Evolutionary conservation across 345 rosid species (phyloP).

Genomic region (Arabidopsis suecica): DNA sequence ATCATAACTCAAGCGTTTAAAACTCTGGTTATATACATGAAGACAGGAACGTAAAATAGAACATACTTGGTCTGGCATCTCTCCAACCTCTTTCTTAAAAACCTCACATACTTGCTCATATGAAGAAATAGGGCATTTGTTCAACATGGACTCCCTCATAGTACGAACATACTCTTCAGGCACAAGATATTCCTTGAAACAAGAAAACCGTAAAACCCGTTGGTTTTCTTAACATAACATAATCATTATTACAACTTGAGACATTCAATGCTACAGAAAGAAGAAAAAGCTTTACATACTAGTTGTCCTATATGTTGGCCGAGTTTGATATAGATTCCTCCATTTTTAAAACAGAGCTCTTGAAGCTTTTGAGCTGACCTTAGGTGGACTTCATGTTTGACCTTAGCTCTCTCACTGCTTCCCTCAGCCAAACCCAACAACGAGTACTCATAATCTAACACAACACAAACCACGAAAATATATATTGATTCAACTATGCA

Average conservation of each 20-base stretch:
- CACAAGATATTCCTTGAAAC: conserved; percentile 77
- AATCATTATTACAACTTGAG: not conserved
- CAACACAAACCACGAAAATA: not conserved
- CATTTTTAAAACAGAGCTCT: conserved; percentile 87
- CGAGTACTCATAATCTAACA: conserved; percentile 83
- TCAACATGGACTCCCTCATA: conserved; percentile 93
- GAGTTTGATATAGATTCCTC: conserved; percentile 95
- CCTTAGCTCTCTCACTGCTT: conserved; percentile 66
- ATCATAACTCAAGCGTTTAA: conserved; percentile 1
- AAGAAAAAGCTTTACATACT: conserved; percentile 49
- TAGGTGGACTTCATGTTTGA: conserved; percentile 89
- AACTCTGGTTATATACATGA: not conserved
- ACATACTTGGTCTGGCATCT: conserved; percentile 76
- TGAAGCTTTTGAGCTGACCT: conserved; percentile 92
- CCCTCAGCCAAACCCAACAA: conserved; percentile 84
- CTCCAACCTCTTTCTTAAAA: conserved; percentile 88
- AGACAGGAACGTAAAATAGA: not conserved
- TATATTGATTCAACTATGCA: not conserved
- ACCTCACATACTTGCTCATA: conserved; percentile 94
- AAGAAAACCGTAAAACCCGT: not conserved
- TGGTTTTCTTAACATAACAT: conserved; percentile 3
- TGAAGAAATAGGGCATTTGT: conserved; percentile 90
- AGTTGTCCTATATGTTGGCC: conserved; percentile 93
- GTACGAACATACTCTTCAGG: conserved; percentile 83
- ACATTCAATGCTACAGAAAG: conserved; percentile 26